phyloP scores from a whole-genome alignment of 2,329 filamentous ascomycete genomes.

The Cryoendolithus antarcticus region DNA sequence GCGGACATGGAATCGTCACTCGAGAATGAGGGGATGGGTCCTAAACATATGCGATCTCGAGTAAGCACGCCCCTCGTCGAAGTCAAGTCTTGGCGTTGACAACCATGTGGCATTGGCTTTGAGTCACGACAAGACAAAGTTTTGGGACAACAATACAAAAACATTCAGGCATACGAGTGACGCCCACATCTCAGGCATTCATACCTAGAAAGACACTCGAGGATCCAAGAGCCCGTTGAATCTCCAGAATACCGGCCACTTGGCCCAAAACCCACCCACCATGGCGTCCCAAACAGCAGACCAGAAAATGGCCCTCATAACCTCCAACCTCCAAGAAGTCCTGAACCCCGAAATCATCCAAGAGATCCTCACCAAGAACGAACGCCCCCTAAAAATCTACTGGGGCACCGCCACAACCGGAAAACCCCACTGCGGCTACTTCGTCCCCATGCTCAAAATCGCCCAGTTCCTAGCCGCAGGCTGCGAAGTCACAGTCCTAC shows the following conservation, averaged over 20 bases:
- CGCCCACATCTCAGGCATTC: no score
- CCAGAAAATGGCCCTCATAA: constrained; percentile 64
- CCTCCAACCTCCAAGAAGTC: constrained; percentile 67
- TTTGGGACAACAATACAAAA: no score
- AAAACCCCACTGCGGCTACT: constrained; percentile 81
- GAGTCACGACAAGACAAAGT: no score
- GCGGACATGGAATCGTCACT: no score
- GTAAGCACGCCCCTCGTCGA: no score
- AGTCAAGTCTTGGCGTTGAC: no score
- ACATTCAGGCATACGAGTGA: no score
- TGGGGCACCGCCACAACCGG: constrained; percentile 86
- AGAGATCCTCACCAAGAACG: constrained; percentile 49
- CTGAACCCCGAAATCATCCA: constrained; percentile 77
- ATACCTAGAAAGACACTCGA: no score
- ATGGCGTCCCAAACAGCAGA: constrained; percentile 20
- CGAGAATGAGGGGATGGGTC: no score
- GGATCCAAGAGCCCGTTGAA: no score
- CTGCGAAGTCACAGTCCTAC: constrained; percentile 47
- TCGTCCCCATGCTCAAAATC: constrained; percentile 79
- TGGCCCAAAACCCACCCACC: background rate
- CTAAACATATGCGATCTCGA: no score
- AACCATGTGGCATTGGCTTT: no score
- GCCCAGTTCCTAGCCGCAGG: constrained; percentile 76
- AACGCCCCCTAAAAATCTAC: constrained; percentile 66
- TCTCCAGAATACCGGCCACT: background rate